Percentiles rank a stretch among this genome's conserved stretches.
Evolutionary conservation across 2,329 filamentous ascomycete species (phyloP).

Genomic region (Aspergillus quadrilineatus): DNA sequence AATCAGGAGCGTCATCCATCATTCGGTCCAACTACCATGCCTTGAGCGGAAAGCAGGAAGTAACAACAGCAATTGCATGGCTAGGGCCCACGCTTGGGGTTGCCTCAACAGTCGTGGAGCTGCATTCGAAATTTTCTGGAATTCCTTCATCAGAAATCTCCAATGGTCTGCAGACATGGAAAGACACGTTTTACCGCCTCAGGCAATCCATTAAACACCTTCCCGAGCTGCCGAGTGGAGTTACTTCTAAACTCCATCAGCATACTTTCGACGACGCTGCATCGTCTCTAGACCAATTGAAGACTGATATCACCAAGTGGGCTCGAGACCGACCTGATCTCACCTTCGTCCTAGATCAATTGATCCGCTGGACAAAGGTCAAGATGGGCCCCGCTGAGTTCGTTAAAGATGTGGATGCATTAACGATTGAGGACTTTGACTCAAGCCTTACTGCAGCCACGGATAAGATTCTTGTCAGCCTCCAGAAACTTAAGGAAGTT

Average conservation of each 20-base stretch:
- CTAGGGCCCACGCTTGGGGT: conserved; percentile 67
- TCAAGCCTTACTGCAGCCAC: conserved; percentile 62
- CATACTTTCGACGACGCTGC: conserved; percentile 29
- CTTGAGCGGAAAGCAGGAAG: conserved; percentile 20
- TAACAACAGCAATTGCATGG: conserved; percentile 53
- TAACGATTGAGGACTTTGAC: conserved; percentile 52
- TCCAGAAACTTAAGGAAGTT: conserved; percentile 64
- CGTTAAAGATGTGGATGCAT: conserved; percentile 15
- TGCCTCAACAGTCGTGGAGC: conserved; percentile 59
- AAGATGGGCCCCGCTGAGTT: conserved; percentile 22
- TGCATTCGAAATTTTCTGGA: conserved; percentile 66
- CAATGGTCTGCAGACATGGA: conserved; percentile 52
- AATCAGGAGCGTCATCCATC: conserved; percentile 25
- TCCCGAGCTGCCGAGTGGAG: conserved; percentile 51
- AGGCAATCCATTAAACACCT: conserved; percentile 45
- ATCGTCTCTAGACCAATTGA: conserved; percentile 31
- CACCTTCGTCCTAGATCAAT: conserved; percentile 64
- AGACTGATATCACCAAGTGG: conserved; percentile 45
- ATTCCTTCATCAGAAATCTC: conserved; percentile 49
- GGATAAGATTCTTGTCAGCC: conserved; percentile 73
- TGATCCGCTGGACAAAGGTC: conserved; percentile 62
- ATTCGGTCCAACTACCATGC: conserved; percentile 20
- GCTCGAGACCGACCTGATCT: conserved; percentile 57
- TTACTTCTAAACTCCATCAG: conserved; percentile 41
- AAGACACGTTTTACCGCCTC: conserved; percentile 49